phyloP scores from a whole-genome alignment of 225 moss, liverwort and hornwort genomes.

The Asterella californica region DNA sequence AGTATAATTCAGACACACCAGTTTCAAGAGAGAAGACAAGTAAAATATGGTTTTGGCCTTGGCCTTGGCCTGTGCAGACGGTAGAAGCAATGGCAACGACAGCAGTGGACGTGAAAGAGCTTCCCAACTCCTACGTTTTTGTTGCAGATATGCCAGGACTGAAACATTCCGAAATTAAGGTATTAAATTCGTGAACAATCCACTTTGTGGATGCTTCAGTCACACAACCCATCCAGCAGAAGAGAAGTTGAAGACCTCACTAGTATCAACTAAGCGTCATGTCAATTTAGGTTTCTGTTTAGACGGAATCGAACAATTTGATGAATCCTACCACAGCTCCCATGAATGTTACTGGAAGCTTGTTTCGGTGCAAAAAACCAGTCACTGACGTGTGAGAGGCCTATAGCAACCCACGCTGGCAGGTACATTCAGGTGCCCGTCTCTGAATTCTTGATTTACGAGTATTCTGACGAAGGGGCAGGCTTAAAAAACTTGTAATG shows the following conservation, averaged over 20 bases:
- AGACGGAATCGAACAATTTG: background rate
- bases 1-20: background rate
- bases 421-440: background rate
- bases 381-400: background rate
- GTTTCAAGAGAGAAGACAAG: background rate
- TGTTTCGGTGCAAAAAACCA: background rate
- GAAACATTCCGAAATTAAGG: constrained; percentile 70
- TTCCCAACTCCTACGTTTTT: constrained; percentile 57
- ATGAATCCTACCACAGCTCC: background rate
- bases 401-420: background rate
- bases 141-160: constrained; percentile 74
- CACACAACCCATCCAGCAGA: background rate
- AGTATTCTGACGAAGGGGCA: background rate
- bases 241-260: background rate
- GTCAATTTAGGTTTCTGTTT: background rate
- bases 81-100: constrained; percentile 54
- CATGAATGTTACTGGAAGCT: background rate
- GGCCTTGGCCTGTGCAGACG: constrained; percentile 23
- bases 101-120: constrained; percentile 82
- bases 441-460: background rate
- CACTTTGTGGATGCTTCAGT: background rate
- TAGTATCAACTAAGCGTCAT: background rate
- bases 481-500: background rate
- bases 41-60: constrained; percentile 12
- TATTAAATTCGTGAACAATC: constrained; percentile 20